Evolutionary conservation across 257 asterid genomes (phyloP).

Genomic region (Nemophila menziesii): DNA sequence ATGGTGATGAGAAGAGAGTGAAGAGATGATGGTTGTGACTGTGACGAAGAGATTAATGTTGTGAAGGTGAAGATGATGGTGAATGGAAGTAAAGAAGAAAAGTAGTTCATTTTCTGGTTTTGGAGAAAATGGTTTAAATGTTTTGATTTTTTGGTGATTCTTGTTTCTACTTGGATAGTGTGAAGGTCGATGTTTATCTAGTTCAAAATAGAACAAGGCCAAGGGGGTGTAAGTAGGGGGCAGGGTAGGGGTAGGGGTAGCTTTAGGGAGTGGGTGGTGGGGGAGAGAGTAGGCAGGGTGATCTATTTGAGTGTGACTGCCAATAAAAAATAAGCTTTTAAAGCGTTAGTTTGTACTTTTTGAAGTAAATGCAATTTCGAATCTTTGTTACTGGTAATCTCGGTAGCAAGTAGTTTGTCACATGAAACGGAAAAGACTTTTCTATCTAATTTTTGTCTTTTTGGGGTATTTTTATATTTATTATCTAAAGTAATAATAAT

Average conservation of each 20-base stretch:
- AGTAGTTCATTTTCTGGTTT: slow-evolving; percentile 30
- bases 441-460: too few species aligned
- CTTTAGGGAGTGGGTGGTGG: neutral
- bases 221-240: neutral
- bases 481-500: too few species aligned
- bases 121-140: slow-evolving; percentile 16
- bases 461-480: too few species aligned
- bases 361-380: slow-evolving; percentile 22
- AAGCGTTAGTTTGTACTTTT: neutral
- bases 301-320: neutral
- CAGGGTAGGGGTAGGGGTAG: neutral
- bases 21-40: slow-evolving; percentile 9
- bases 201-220: slow-evolving; percentile 13
- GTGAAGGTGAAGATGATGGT: slow-evolving; percentile 20
- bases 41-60: slow-evolving; percentile 10
- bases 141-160: slow-evolving; percentile 9
- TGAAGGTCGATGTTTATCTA: slow-evolving; percentile 5
- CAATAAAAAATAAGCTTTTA: neutral
- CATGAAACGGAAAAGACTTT: too few species aligned
- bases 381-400: slow-evolving; percentile 24
- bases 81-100: slow-evolving; percentile 15
- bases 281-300: slow-evolving; percentile 8
- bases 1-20: slow-evolving; percentile 51
- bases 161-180: slow-evolving; percentile 1
- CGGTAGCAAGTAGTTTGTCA: slow-evolving; percentile 43